phyloP scores from a whole-genome alignment of 306 rosid species.

The Vigna trinervia region DNA sequence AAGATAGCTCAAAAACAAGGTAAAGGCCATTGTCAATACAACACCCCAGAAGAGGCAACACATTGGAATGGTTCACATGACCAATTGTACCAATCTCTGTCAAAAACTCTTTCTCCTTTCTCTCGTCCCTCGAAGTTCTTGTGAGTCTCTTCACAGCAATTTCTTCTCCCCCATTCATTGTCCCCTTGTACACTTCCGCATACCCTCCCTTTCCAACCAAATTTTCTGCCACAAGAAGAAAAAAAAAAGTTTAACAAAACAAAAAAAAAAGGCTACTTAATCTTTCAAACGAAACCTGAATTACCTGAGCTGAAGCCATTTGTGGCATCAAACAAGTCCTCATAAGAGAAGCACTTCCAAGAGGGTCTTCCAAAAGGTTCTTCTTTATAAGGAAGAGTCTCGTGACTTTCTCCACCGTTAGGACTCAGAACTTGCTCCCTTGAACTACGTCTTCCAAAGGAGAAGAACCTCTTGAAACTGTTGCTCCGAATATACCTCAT shows the following conservation, averaged over 20 bases:
- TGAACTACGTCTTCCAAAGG: conserved; percentile 63
- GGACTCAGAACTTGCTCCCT: conserved; percentile 50
- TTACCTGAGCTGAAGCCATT: conserved; percentile 83
- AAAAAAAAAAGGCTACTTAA: neutral
- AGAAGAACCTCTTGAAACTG: conserved; percentile 83
- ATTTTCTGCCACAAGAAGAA: conserved; percentile 60
- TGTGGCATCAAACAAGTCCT: conserved; percentile 76
- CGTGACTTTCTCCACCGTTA: conserved; percentile 44
- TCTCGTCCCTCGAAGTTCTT: conserved; percentile 70
- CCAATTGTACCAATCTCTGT: conserved; percentile 96
- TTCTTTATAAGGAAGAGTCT: conserved; percentile 42
- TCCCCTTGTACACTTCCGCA: conserved; percentile 90
- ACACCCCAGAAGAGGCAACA: conserved; percentile 78
- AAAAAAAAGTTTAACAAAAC: conserved; percentile 12
- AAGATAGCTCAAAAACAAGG: conserved; percentile 71
- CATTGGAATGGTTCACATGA: conserved; percentile 78
- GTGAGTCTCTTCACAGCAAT: conserved; percentile 92
- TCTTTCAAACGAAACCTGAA: neutral
- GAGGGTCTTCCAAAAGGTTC: conserved; percentile 64
- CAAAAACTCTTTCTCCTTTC: conserved; percentile 88
- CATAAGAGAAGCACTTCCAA: conserved; percentile 92
- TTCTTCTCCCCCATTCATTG: conserved; percentile 62
- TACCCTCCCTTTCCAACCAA: conserved; percentile 92
- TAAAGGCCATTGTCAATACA: conserved; percentile 88
- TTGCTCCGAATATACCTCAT: conserved; percentile 76